Evolutionary conservation across 768 basidiomycete genomes (phyloP).

Genomic region (Daedaleopsis nitida): DNA sequence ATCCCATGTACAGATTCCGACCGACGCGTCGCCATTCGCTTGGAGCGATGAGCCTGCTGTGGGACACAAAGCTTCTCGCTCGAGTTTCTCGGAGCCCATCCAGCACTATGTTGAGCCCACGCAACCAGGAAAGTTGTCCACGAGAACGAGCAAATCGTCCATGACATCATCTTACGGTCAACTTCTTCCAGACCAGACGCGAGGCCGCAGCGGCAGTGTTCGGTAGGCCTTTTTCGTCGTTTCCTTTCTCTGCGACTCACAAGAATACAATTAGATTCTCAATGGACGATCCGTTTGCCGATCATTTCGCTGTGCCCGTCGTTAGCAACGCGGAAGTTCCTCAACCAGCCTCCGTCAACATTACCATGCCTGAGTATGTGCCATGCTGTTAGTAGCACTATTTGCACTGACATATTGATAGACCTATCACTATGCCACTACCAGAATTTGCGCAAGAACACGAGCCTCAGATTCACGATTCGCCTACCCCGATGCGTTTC

Average conservation of each 20-base stretch:
- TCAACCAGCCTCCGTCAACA: not conserved
- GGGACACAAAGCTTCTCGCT: conserved; percentile 13
- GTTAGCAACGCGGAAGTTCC: not conserved
- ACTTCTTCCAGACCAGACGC: conserved; percentile 22
- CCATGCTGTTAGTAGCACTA: not conserved
- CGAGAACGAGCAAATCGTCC: conserved; percentile 27
- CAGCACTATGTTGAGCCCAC: conserved; percentile 1
- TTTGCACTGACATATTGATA: not conserved
- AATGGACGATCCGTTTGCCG: conserved; percentile 33
- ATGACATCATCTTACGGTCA: conserved; percentile 31
- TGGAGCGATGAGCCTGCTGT: conserved; percentile 25
- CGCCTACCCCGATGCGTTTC: conserved; percentile 37
- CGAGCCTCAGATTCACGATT: conserved; percentile 6
- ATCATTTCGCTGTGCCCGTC: conserved; percentile 4
- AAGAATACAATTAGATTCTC: not conserved
- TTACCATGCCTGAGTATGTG: conserved; percentile 38
- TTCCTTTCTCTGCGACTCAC: not conserved
- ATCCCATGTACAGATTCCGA: conserved; percentile 23
- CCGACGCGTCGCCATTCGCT: conserved; percentile 24
- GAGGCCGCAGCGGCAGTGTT: conserved; percentile 30
- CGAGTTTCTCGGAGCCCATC: conserved; percentile 14
- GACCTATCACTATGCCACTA: not conserved
- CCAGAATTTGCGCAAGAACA: conserved; percentile 3
- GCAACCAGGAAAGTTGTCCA: conserved; percentile 17
- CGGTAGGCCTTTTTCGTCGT: conserved; percentile 20